Evolutionary conservation across 495 filamentous ascomycete genomes (phyloP), one percentile per base, ranked within the genome.

Genomic region (Daldinia vernicosa): DNA sequence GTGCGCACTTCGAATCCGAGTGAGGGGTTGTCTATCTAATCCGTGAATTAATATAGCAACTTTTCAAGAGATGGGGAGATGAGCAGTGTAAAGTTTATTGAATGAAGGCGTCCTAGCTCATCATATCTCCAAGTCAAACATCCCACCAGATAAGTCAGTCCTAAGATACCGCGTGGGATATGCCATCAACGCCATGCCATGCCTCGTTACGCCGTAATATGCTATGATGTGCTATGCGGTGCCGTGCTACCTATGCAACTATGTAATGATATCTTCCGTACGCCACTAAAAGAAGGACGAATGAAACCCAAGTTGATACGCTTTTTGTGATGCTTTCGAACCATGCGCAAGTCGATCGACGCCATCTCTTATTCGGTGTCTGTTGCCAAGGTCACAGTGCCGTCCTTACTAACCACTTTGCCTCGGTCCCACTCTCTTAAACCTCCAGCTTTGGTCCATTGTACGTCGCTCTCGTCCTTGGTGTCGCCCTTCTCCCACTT

Each of bases 361-460:
- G 14, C 19, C 26, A 1, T 50, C 12, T 56, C 11, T 28, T 45
- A 55, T 19, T 72, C 47, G n/a, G 33, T n/a, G 47, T 35, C 55
- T 30, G 27, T 28, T 27, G 53, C 15, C 27, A 63, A 17, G 6
- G 39, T 60, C 33, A 64, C 43, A 6, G 61, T 66, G 5, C 89
- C 90, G 60, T 91, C 85, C 12, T 84, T 85, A 67, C 89, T 86
- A 37, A 93, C 79, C 33, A 92, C 87, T 75, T 97, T 97, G 3
- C 92, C 92, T 7, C 89, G 84, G 84, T 98, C 94, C 94, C 94
- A 98, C 75, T 97, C 95, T 37, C 93, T 86, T n/a, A 87, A 84
- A 67, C 93, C 91, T 0, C 93, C 94, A 51, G 86, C 88, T 76
- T 89, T 91, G 50, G 84, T 84, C 95, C 95, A 99, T 69, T 79